A percentile compares a stretch with the other conserved stretches of the same genome.
These are phyloP conservation scores for Saccharomycopsis sp. DNA, from an alignment of 805 yeast genomes.

Conservation along the genomic window DNA sequence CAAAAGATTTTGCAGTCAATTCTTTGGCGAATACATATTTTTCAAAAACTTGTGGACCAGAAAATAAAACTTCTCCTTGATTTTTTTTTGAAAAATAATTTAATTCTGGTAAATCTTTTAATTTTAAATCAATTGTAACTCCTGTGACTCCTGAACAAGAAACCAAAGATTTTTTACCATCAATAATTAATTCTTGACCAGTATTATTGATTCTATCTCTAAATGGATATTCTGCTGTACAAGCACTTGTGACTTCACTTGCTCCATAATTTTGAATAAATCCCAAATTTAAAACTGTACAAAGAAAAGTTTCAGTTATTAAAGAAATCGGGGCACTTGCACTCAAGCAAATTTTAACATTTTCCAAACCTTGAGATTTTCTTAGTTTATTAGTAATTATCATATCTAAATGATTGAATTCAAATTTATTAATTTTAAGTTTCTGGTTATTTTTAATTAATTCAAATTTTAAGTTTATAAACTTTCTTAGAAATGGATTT, in stretches of 20 bases:
- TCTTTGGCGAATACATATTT: conserved; percentile 45
- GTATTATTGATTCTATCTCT: conserved; percentile 45
- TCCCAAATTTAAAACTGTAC: conserved; percentile 36
- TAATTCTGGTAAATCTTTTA: conserved; percentile 58
- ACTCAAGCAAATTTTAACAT: conserved; percentile 25
- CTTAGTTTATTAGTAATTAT: conserved; percentile 34
- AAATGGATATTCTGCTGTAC: conserved; percentile 58
- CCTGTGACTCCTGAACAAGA: conserved; percentile 43
- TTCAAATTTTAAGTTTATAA: not conserved
- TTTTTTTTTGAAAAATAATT: conserved; percentile 34
- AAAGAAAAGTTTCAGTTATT: conserved; percentile 42
- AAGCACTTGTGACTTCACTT: conserved; percentile 33
- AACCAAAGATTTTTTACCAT: conserved; percentile 53
- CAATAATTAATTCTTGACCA: conserved; percentile 66
- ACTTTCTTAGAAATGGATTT: conserved; percentile 1
- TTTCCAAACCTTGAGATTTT: conserved; percentile 36
- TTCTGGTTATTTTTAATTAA: too few species aligned
- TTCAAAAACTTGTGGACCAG: conserved; percentile 54
- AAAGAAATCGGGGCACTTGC: conserved; percentile 57
- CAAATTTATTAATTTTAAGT: not conserved
- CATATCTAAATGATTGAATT: conserved; percentile 22
- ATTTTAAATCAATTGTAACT: conserved; percentile 42
- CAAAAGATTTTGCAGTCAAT: conserved; percentile 35
- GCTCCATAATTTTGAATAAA: conserved; percentile 49
- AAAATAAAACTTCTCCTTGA: conserved; percentile 50